Conservation (phyloP, 805 yeast species). For the Monosporozyma siamensis region DNA sequence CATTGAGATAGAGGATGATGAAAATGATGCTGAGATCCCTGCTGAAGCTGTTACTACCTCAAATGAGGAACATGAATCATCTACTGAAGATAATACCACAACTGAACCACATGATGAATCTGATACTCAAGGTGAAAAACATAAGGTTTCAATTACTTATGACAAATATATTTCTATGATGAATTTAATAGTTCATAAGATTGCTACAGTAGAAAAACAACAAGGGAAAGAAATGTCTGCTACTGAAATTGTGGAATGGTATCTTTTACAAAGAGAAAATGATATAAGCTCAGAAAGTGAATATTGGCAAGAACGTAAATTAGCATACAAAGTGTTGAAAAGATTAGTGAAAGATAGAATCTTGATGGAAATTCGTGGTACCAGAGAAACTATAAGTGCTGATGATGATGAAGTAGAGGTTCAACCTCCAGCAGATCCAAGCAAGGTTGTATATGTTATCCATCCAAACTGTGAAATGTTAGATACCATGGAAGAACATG, state of each 20-base stretch:
- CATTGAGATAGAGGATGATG: slow-evolving; percentile 71
- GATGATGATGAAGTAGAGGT: slow-evolving; percentile 23
- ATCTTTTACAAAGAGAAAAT: slow-evolving; percentile 63
- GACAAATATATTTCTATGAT: slow-evolving; percentile 81
- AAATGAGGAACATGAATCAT: slow-evolving; percentile 6
- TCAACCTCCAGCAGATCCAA: slow-evolving; percentile 21
- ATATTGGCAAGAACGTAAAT: slow-evolving; percentile 56
- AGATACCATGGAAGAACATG: slow-evolving; percentile 31
- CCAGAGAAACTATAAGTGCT: slow-evolving; percentile 36
- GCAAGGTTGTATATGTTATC: slow-evolving; percentile 39
- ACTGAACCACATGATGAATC: slow-evolving; percentile 6
- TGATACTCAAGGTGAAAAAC: slow-evolving; percentile 10
- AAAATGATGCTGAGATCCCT: slow-evolving; percentile 14
- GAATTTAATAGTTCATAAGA: slow-evolving; percentile 62
- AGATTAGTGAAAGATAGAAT: slow-evolving; percentile 78
- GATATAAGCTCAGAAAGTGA: slow-evolving; percentile 61
- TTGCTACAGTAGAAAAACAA: slow-evolving; percentile 46
- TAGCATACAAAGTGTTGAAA: slow-evolving; percentile 72
- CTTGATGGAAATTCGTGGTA: slow-evolving; percentile 55
- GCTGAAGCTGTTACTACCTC: slow-evolving; percentile 19
- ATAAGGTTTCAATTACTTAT: slow-evolving; percentile 56
- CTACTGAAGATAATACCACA: slow-evolving; percentile 24
- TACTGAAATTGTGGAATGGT: slow-evolving; percentile 68
- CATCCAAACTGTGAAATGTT: slow-evolving; percentile 82
- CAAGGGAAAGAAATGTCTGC: slow-evolving; percentile 56